Conservation (phyloP, 352 stramenopile species). For the Phytophthora rubi region DNA sequence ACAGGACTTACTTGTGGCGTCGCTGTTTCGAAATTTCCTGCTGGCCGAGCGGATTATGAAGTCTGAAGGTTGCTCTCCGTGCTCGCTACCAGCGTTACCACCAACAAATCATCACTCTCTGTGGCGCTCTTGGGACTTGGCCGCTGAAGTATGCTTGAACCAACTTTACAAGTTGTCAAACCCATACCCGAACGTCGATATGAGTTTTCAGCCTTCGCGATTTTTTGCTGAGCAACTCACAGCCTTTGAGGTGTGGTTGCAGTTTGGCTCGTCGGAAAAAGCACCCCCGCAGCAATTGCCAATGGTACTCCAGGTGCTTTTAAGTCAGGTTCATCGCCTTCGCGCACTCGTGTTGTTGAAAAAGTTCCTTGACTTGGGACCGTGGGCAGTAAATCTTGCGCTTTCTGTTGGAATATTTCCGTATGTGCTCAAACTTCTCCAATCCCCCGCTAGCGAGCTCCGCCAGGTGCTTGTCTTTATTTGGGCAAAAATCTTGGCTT, state of each 20-base stretch:
- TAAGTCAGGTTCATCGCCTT: slow-evolving; percentile 97
- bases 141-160: slow-evolving; percentile 97
- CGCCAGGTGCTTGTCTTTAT: slow-evolving; percentile 95
- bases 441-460: slow-evolving; percentile 95
- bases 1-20: slow-evolving; percentile 98
- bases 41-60: slow-evolving; percentile 98
- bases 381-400: slow-evolving; percentile 90
- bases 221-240: slow-evolving; percentile 99
- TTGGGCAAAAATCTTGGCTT: slow-evolving; percentile 94
- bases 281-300: slow-evolving; percentile 96
- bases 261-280: slow-evolving; percentile 92
- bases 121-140: slow-evolving; percentile 99
- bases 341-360: slow-evolving; percentile 95
- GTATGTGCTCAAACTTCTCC: slow-evolving; percentile 98
- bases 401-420: slow-evolving; percentile 98
- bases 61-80: slow-evolving; percentile 79
- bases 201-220: slow-evolving; percentile 87
- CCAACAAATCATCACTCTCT: slow-evolving; percentile 97
- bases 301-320: slow-evolving; percentile 97
- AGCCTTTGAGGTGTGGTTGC: slow-evolving; percentile 98
- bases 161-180: slow-evolving; percentile 91
- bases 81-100: slow-evolving; percentile 95
- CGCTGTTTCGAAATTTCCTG: slow-evolving; percentile 98
- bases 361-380: slow-evolving; percentile 96
- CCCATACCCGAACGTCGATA: slow-evolving; percentile 66